A percentile compares a stretch with the other conserved stretches of the same genome.
These are phyloP conservation scores for Tuctoria greenei DNA, from an alignment of 176 grass and related monocot genomes.

Conservation along the genomic window DNA sequence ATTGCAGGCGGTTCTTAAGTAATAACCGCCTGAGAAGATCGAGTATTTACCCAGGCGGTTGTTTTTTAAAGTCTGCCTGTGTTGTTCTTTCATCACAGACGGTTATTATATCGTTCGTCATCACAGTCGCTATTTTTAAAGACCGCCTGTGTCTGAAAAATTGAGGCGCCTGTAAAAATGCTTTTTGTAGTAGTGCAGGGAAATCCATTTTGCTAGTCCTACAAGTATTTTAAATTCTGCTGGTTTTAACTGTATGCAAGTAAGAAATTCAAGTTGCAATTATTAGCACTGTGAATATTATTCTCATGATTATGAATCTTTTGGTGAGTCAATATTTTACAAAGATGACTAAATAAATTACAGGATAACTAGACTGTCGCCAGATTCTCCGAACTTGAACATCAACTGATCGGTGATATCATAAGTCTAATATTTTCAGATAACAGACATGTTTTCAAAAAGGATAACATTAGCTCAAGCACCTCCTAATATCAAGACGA, in stretches of 20 bases:
- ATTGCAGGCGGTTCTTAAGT: too few species aligned
- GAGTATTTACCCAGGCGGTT: too few species aligned
- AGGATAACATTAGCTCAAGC: slow-evolving; percentile 11
- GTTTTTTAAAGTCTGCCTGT: too few species aligned
- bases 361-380: background rate
- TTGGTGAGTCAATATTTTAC: background rate
- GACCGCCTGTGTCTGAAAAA: too few species aligned
- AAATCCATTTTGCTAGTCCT: too few species aligned
- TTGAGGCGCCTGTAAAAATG: too few species aligned
- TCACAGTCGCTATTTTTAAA: too few species aligned
- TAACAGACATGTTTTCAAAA: background rate
- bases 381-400: background rate
- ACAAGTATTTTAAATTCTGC: background rate
- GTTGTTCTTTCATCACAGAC: too few species aligned
- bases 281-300: background rate
- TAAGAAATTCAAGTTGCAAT: background rate
- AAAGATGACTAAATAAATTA: background rate
- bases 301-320: background rate
- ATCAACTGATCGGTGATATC: background rate
- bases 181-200: too few species aligned
- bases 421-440: background rate
- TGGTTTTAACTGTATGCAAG: background rate
- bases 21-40: too few species aligned
- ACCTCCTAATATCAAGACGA: background rate
- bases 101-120: too few species aligned